Base-by-base conservation (phyloP, 306 rosid species). In the Lathyrus oleraceus region DNA sequence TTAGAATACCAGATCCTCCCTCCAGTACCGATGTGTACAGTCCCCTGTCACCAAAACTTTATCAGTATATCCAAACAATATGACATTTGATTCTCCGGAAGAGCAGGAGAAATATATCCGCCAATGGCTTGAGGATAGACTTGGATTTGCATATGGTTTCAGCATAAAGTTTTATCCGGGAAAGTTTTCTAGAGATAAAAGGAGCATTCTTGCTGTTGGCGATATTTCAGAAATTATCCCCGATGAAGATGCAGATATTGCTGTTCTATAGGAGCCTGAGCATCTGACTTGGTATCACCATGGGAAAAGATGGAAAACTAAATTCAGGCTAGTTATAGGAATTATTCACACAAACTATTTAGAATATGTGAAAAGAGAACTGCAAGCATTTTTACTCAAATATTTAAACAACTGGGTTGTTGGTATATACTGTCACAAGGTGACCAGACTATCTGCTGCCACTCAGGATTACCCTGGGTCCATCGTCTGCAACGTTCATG, bases 211-310 rank as follows among this genome's bases (percentile, higher is more conserved):
- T 79, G 86, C 91, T 44, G 88, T 81, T 48, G 99, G 99, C 61
- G 99, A 94, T 84, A 94, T 94, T 63, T 88, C 99, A 16, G 99
- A 91, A 69, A 69, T 87, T 35, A 84, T 94, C 75, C 88, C 91
- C 4, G 88, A 94, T 71, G 84, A 88, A 25, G 82, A 84, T 53
- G 91, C 99, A 21, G 99, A 94, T 82, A 71, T 94, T 78, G 99
- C 99, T 68, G 83, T 94, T 75, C 94, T 94, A 25, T 97, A 94
- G 84, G 99, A 94, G 86, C 99, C 99, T 0, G 99, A 94, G 77
- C 97, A 94, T 76, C 83, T 94, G 52, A 94, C 99, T 9, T 94
- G 99, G 99, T 94, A 71, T 79, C 99, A 94, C 72, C 99, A 94
- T 76, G 99, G 99, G 78, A 91, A 84, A 76, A 87, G 97, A 83